A percentile compares a stretch with the other conserved stretches of the same genome.
Conservation (phyloP, 495 filamentous ascomycete genomes). For the Lasiosphaeria miniovina region DNA sequence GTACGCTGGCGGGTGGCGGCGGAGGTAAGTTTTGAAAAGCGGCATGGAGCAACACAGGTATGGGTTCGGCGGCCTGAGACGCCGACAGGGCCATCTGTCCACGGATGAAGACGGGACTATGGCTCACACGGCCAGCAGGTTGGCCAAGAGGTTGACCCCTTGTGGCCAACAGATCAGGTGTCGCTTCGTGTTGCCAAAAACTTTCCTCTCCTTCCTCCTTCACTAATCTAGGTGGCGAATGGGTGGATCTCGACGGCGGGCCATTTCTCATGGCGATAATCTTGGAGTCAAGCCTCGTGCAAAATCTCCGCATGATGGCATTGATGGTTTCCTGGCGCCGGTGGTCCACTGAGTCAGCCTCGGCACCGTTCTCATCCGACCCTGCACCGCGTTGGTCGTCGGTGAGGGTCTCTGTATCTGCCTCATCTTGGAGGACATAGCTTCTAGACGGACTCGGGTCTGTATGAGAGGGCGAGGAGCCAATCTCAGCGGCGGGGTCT, state of each 20-base stretch:
- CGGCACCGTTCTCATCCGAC: constrained; percentile 5
- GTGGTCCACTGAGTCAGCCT: background rate
- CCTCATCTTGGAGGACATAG: background rate
- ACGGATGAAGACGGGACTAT: too few species aligned
- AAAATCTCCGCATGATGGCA: constrained; percentile 27
- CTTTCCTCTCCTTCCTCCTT: background rate
- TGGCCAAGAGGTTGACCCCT: too few species aligned
- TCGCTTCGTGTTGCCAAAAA: too few species aligned
- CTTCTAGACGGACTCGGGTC: background rate
- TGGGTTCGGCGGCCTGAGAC: too few species aligned
- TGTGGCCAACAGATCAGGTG: too few species aligned
- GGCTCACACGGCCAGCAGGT: too few species aligned
- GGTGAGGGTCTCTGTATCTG: background rate
- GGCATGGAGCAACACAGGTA: too few species aligned
- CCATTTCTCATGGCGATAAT: constrained; percentile 4
- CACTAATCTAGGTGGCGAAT: background rate
- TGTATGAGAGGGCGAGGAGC: background rate
- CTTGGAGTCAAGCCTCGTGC: constrained; percentile 22
- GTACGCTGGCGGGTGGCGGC: too few species aligned
- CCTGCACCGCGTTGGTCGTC: constrained; percentile 3
- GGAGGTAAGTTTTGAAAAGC: too few species aligned
- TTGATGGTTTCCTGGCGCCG: constrained; percentile 18
- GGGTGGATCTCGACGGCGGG: background rate
- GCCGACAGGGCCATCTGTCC: too few species aligned
- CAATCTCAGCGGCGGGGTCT: background rate